phyloP scores from a whole-genome alignment of 345 rosid genomes.

The Brassica cretica region DNA sequence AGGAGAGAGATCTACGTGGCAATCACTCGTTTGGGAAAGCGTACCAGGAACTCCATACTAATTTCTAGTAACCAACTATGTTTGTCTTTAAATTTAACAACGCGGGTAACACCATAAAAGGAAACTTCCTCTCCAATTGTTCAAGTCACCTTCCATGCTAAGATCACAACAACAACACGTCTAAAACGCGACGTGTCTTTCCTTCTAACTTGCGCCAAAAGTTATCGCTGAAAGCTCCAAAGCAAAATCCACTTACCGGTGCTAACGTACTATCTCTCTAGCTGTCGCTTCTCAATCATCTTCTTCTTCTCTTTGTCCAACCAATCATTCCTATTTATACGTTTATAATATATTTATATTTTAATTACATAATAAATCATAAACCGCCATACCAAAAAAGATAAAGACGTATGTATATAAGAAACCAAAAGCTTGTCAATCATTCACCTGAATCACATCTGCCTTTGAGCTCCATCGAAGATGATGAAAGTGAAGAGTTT shows the following conservation, averaged over 20 bases:
- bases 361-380: background rate
- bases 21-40: slow-evolving; percentile 30
- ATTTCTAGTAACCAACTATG: background rate
- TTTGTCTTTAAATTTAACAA: background rate
- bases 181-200: slow-evolving; percentile 46
- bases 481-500: slow-evolving; percentile 39
- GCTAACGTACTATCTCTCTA: slow-evolving; percentile 40
- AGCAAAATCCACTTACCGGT: slow-evolving; percentile 22
- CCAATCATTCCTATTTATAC: slow-evolving; percentile 36
- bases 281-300: slow-evolving; percentile 45
- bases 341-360: background rate
- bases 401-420: slow-evolving; percentile 29
- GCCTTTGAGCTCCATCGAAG: slow-evolving; percentile 25
- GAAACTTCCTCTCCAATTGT: slow-evolving; percentile 32
- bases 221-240: slow-evolving; percentile 32
- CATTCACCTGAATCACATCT: slow-evolving; percentile 28
- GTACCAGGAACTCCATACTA: slow-evolving; percentile 39
- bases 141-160: slow-evolving; percentile 22
- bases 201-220: slow-evolving; percentile 48
- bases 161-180: slow-evolving; percentile 48
- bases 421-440: slow-evolving; percentile 13
- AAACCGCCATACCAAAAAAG: slow-evolving; percentile 25
- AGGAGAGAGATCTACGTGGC: slow-evolving; percentile 29
- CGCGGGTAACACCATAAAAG: slow-evolving; percentile 24
- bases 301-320: slow-evolving; percentile 39